Evolutionary conservation across 768 basidiomycete species (phyloP), one percentile per base, ranked within the genome.

Genomic region (Tylopilus plumbeoviolaceoides): DNA sequence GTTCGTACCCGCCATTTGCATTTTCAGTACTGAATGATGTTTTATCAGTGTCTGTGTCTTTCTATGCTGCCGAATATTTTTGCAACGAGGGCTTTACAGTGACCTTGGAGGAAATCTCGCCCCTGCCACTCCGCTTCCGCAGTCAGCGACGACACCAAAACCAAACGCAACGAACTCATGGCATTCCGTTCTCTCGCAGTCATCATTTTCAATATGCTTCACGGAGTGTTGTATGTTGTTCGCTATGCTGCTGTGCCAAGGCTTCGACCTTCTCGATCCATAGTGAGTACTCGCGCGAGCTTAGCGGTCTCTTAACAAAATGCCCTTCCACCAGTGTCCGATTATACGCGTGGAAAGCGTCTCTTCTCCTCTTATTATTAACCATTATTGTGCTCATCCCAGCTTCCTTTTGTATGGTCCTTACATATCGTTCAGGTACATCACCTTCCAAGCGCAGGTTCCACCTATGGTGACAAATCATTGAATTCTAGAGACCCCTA

Each of bases 171-270:
- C 54, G 40, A 62, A 62, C 15, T 60, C 73, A 30, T 68, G 79
- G 41, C 86, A 89, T 57, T 81, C 84, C 0, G 64, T 67, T 4
- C 62, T 89, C 1, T 76, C 89, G 0, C 72, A 84, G 40, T 73
- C 71, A 1, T 65, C 83, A 7, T 91, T 93, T 59, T 78, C 87
- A 0, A 68, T 82, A 30, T 85, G 83, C 59, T 89, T 91, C 65
- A 78, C 85, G 1, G 91, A 91, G 69, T 81, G 84, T 47, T 85
- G 83, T 56, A 78, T 81, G 60, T 70, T 92, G 54, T 91, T 91
- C 60, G 56, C 82, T 12, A 73, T 92, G 51, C 72, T 92, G 6
- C 79, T 91, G 68, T 76, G 80, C n/a, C 90, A 93, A 69, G 85
- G 78, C 3, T 48, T 82, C 44, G 72, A 76, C 38, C 40, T 83